phyloP scores from a whole-genome alignment of 2,329 filamentous ascomycete species.

The Fusarium chlamydosporum region DNA sequence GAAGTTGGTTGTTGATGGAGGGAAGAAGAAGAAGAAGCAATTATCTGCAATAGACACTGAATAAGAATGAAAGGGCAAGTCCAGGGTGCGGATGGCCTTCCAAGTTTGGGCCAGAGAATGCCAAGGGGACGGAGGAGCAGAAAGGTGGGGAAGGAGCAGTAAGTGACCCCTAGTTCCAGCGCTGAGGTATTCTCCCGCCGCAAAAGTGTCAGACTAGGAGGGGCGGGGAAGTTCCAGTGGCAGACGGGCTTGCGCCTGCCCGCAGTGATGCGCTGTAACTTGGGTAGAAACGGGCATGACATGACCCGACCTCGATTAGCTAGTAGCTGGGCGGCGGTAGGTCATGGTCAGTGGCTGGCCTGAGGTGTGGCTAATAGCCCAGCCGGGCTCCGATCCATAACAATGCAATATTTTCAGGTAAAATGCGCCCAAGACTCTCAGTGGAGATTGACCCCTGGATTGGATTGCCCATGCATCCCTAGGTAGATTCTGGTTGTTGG shows the following conservation, averaged over 20 bases:
- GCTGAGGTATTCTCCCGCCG: conserved; percentile 34
- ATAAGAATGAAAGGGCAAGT: conserved; percentile 37
- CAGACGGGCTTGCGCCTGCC: conserved; percentile 21
- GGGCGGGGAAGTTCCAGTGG: conserved; percentile 36
- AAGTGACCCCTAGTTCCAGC: conserved; percentile 38
- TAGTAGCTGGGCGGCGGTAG: not conserved
- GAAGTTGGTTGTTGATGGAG: conserved; percentile 23
- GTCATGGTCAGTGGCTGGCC: conserved; percentile 29
- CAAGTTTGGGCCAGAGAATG: conserved; percentile 37
- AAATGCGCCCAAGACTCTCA: conserved; percentile 33
- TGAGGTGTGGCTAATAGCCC: conserved; percentile 5
- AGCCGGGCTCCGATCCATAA: conserved; percentile 26
- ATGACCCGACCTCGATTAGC: too few species aligned
- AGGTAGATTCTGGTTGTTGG: conserved; percentile 9
- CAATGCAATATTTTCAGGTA: conserved; percentile 37
- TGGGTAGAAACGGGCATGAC: not conserved
- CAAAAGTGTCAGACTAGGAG: conserved; percentile 38
- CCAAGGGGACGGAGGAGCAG: conserved; percentile 43
- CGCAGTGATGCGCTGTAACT: conserved; percentile 4
- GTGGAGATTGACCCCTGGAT: conserved; percentile 32
- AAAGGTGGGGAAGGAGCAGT: conserved; percentile 49
- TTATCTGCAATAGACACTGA: conserved; percentile 21
- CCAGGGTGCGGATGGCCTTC: conserved; percentile 27
- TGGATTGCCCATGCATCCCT: conserved; percentile 19
- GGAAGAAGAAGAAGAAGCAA: conserved; percentile 19